Evolutionary conservation across 768 basidiomycete genomes (phyloP), one percentile per base, ranked within the genome.

Genomic region (Boletus rubropictus): DNA sequence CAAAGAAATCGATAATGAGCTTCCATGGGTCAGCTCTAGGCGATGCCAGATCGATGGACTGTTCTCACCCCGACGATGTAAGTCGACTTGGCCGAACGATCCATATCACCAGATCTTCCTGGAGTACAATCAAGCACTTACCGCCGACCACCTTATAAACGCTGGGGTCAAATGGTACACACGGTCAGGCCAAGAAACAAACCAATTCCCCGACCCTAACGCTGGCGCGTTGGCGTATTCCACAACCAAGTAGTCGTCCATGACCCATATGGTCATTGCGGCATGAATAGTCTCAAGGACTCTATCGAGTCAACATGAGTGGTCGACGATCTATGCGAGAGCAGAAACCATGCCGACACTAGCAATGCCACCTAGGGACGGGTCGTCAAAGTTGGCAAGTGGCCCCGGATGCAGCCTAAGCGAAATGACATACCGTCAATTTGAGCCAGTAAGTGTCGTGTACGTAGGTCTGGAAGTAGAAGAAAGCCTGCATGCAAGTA

Each of bases 1-100:
- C 59, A 31, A 62, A 50, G 12, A 64, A 62, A 48, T 63, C 61
- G 35, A 62, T 57, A 21, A 62, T 2, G 20, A 63, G 50, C 61
- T 63, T 48, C 2, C 0, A 20, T 1, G 12, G 7, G 15, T 61
- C 39, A 64, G 49, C 18, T 18, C 18, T 10, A 14, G 2, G 24
- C 2, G 12, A 7, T 22, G 2, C 5, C 12, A 12, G 14, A 17
- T 3, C 8, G 11, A 39, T 11, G n/a, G 12, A 44, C 0, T 21
- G 24, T 21, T 29, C 61, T 57, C 36, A 63, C 61, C 22, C 61
- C 61, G 14, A 62, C 44, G 3, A 49, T 57, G 6, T 54, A 63
- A 3, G 34, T 64, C 21, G 48, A 40, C 61, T 64, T 47, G 4
- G 15, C 5, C 5, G 5, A 34, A 22, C 1, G 39, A 41, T 25